Evolutionary conservation across 169 alveolate genomes (phyloP), one percentile per base, ranked within the genome.

Genomic region (Plasmodium malariae): DNA sequence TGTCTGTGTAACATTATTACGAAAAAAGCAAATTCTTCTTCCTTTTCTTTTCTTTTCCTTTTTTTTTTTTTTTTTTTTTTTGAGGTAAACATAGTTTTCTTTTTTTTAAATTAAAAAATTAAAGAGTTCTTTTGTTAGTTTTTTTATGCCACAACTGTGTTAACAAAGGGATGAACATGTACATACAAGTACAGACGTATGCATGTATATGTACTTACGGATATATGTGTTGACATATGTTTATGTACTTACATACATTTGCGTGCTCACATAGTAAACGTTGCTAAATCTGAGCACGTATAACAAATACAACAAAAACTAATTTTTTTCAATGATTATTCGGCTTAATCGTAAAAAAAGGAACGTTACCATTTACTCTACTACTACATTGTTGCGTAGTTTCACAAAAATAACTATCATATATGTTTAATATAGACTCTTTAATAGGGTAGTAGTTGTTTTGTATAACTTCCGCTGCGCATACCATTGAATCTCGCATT

Each of bases 401-500:
- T 11, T 78, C 89, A 54, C 89, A 62, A 62, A 78, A 78, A 37
- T 78, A 78, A n/a, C 59, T 62, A 37, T 78, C 89, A 40, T 78
- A 78, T 2, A 48, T 30, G 19, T 63, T 78, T 68, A 78, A 19
- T 14, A 78, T 19, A 26, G 89, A 78, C 26, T 78, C 89, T 40
- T 78, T 78, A 26, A 78, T 78, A 5, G 89, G 89, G 30, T 78
- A 78, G 21, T 78, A 78, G 24, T 78, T 78, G 37, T 63, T 78
- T 54, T 78, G 89, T 62, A 78, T 24, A 21, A 69, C 45, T 54
- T 78, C 89, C 6, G 78, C 68, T 78, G 73, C 89, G 57, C 12
- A 45, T 14, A 34, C 34, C 76, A 78, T 65, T 34, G 89, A 78
- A 30, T 78, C 89, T 40, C 89, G 67, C 24, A 78, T 57, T 0